Conservation (phyloP, 208 protist species). For the Polymyxa betae region DNA sequence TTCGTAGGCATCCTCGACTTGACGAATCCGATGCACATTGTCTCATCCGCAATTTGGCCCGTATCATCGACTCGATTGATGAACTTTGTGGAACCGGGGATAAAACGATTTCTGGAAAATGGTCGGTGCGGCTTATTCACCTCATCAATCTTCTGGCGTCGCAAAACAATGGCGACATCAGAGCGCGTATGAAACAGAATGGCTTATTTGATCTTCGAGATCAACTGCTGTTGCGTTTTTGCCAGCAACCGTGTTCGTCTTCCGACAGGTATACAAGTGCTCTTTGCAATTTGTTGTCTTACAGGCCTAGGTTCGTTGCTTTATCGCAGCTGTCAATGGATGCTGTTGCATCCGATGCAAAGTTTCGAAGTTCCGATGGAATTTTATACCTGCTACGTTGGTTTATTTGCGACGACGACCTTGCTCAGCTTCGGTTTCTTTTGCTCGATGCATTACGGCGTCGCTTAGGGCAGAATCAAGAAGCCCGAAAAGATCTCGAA, state of each 20-base stretch:
- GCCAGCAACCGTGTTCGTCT: background rate
- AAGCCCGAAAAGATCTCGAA: background rate
- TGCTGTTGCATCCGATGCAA: background rate
- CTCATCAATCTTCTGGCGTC: background rate
- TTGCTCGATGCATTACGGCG: background rate
- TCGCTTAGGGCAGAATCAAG: background rate
- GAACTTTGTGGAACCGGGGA: background rate
- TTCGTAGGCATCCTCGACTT: background rate
- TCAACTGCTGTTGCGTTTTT: background rate
- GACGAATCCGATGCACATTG: background rate
- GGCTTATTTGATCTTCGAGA: background rate
- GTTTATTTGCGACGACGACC: background rate
- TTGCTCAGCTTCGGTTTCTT: background rate
- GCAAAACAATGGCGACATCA: background rate
- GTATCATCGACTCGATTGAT: background rate
- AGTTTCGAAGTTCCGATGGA: background rate
- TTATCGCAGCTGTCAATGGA: background rate
- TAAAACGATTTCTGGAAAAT: slow-evolving; percentile 5
- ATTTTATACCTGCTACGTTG: background rate
- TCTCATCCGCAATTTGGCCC: background rate
- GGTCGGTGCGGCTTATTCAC: background rate
- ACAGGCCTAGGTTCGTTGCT: too few relatives aligned
- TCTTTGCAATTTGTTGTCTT: too few relatives aligned
- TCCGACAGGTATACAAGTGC: too few relatives aligned
- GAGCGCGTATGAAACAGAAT: background rate